Evolutionary conservation across 768 basidiomycete species (phyloP), one percentile per base, ranked within the genome.

Genomic region (Cytidiella melzeri): DNA sequence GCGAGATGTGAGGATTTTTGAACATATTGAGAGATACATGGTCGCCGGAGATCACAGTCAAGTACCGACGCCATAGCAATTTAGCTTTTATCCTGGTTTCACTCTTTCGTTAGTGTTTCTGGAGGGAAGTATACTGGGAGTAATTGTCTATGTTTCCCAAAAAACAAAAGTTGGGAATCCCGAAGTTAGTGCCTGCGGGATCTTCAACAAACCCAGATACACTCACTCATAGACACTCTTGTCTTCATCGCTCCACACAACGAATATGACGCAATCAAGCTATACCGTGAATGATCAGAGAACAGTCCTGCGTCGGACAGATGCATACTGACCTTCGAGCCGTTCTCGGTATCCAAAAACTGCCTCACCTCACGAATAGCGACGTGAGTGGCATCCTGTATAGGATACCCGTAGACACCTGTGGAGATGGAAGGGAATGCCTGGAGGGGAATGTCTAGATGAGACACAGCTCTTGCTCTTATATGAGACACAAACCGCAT

Each of bases 371-470:
- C 71, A 23, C 73, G 67, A 46, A 91, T 63, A 2, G 89, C 88
- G 45, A 92, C 73, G 25, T 76, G 75, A 0, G 90, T 83, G 0
- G 89, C 90, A 55, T 79, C 80, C 39, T 67, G 65, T 40, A 88
- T 80, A 1, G 89, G 90, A 64, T 91, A 92, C 2, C 83, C 76
- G 53, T 88, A 92, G 13, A 88, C 69, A 0, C 78, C 90, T 0
- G 88, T 90, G 3, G 89, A 91, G 44, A 92, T 79, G 4, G 80
- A 83, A 4, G 84, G 84, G 56, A 92, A 90, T 3, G 87, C 87
- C 90, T 91, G 43, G 23, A 27, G 34, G 27, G 15, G 9, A 6
- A 15, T 23, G 21, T 23, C 28, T 11, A 36, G 30, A 2, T 34
- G 10, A 40, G 25, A 24, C 28, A 5, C 18, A 25, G 20, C 27